Evolutionary conservation across 345 rosid species (phyloP).

Genomic region (Physaria fendleri): DNA sequence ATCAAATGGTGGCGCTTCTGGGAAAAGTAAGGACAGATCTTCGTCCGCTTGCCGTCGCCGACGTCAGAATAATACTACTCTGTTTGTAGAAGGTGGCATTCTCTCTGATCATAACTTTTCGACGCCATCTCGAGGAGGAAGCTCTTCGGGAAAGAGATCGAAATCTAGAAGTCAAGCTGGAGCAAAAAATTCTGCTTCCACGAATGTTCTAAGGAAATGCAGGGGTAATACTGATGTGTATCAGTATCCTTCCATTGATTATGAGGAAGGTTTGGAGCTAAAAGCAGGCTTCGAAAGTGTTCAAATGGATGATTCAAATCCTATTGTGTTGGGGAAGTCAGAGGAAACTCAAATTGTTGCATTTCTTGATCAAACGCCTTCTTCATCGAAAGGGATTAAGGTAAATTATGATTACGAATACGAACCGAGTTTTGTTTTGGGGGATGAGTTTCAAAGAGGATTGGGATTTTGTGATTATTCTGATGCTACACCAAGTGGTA

Average conservation of each 20-base stretch:
- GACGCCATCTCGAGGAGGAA: conserved; percentile 40
- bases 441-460: conserved; percentile 55
- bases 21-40: conserved; percentile 19
- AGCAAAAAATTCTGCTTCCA: conserved; percentile 39
- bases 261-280: conserved; percentile 31
- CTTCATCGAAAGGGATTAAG: conserved; percentile 27
- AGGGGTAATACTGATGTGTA: conserved; percentile 36
- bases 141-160: conserved; percentile 17
- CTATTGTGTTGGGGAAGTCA: conserved; percentile 43
- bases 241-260: conserved; percentile 42
- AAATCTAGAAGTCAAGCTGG: conserved; percentile 36
- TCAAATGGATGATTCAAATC: conserved; percentile 26
- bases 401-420: conserved; percentile 46
- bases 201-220: conserved; percentile 31
- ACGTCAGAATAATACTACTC: conserved; percentile 20
- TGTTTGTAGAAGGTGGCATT: conserved; percentile 73
- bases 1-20: conserved; percentile 31
- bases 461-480: conserved; percentile 55
- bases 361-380: conserved; percentile 41
- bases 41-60: conserved; percentile 32
- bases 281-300: conserved; percentile 7
- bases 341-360: conserved; percentile 40
- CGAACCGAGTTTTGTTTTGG: conserved; percentile 51
- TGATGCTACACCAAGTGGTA: conserved; percentile 41
- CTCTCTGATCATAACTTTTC: conserved; percentile 55